Conservation (phyloP, 768 basidiomycete species). For the Mycena pura region DNA sequence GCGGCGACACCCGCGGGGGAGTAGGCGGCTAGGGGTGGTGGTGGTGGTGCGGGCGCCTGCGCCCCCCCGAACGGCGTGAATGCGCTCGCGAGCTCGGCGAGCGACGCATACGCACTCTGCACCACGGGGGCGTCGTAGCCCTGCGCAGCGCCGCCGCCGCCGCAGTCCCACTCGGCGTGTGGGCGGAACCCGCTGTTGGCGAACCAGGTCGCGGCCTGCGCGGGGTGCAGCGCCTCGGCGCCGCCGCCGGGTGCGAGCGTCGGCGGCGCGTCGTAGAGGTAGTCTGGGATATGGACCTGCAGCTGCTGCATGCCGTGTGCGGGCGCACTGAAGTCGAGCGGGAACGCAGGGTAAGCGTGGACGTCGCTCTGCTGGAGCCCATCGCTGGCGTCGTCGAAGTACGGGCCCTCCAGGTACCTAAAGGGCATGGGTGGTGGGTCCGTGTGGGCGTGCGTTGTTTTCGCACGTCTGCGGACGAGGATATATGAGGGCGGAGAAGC, state of each 20-base stretch:
- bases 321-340: too few relatives aligned
- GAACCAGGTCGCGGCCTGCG: slow-evolving; percentile 56
- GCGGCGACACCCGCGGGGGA: slow-evolving; percentile 23
- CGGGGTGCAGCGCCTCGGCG: slow-evolving; percentile 70
- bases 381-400: too few relatives aligned
- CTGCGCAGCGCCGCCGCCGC: background rate
- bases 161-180: slow-evolving; percentile 8
- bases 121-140: background rate
- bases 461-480: too few relatives aligned
- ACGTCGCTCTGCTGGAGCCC: too few relatives aligned
- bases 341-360: too few relatives aligned
- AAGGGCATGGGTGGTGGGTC: too few relatives aligned
- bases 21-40: background rate
- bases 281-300: slow-evolving; percentile 69
- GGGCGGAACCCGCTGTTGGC: slow-evolving; percentile 49
- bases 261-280: slow-evolving; percentile 63
- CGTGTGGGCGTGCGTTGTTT: too few relatives aligned
- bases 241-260: slow-evolving; percentile 75
- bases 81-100: background rate
- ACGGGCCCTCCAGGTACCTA: too few relatives aligned
- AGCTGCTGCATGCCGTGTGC: slow-evolving; percentile 17
- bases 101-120: slow-evolving; percentile 1
- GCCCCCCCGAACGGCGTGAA: background rate
- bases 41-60: background rate
- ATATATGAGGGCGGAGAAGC: too few relatives aligned